Percentiles rank a stretch among this genome's conserved stretches.
These are phyloP conservation scores for Ophiostoma pallidulum DNA, from an alignment of 2,329 filamentous ascomycete genomes.

Conservation along the genomic window DNA sequence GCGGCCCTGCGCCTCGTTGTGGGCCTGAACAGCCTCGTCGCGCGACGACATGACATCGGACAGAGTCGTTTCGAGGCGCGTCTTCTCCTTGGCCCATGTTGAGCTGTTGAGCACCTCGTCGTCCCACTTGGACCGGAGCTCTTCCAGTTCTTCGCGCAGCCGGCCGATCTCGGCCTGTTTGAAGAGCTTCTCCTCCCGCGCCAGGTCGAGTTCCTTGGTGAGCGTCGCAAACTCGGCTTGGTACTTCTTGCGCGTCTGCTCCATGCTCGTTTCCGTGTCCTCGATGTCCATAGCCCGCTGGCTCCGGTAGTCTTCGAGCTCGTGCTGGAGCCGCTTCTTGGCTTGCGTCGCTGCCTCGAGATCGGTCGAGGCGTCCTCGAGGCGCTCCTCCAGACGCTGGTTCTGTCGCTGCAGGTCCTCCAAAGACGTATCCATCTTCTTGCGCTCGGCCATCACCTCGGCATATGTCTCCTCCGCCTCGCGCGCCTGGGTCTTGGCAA, in stretches of 20 bases:
- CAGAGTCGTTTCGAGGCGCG: conserved; percentile 78
- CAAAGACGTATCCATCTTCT: conserved; percentile 77
- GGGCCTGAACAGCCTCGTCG: conserved; percentile 84
- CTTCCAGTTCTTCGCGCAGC: conserved; percentile 90
- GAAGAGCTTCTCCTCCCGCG: conserved; percentile 78
- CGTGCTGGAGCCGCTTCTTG: conserved; percentile 90
- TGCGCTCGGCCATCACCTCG: conserved; percentile 81
- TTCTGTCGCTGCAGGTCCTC: conserved; percentile 87
- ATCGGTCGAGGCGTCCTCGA: conserved; percentile 87
- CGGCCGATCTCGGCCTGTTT: conserved; percentile 80
- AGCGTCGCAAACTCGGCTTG: conserved; percentile 84
- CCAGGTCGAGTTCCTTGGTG: conserved; percentile 85
- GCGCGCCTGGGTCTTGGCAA: conserved; percentile 78
- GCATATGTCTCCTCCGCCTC: conserved; percentile 90
- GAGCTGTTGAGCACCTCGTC: conserved; percentile 96
- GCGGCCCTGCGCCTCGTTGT: conserved; percentile 91
- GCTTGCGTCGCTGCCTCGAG: conserved; percentile 75
- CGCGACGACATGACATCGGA: conserved; percentile 83
- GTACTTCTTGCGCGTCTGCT: conserved; percentile 96
- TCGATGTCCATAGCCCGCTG: conserved; percentile 94
- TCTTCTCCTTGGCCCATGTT: conserved; percentile 97
- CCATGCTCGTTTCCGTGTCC: conserved; percentile 90
- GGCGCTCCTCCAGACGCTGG: conserved; percentile 79
- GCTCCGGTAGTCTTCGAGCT: conserved; percentile 93
- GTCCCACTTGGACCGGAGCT: conserved; percentile 93